Conservation (phyloP, 164 flowering plant genomes). For the Tinospora cordifolia region DNA sequence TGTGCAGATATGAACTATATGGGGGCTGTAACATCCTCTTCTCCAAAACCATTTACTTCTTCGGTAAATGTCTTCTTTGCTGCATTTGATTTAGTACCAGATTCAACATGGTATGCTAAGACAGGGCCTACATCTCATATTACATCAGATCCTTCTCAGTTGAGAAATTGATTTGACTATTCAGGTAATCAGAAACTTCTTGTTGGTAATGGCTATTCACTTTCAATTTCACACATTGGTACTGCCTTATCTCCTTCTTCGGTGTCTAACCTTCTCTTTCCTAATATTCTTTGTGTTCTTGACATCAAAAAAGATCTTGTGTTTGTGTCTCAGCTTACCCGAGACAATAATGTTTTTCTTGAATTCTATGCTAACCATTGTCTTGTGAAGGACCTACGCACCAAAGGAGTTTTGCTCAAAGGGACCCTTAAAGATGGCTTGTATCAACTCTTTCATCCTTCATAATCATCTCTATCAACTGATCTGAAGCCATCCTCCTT, state of each 20-base stretch:
- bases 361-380: background rate
- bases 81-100: background rate
- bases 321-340: background rate
- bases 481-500: too few species aligned
- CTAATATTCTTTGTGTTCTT: background rate
- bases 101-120: background rate
- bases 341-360: background rate
- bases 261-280: background rate
- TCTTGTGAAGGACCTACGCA: background rate
- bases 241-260: background rate
- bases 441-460: too few species aligned
- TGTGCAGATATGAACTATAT: background rate
- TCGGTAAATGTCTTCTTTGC: background rate
- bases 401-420: background rate
- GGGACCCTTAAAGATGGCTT: too few species aligned
- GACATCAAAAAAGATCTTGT: background rate
- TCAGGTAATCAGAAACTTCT: background rate
- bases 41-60: background rate
- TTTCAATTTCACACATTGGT: too few species aligned
- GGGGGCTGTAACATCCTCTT: background rate
- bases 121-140: background rate
- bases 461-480: too few species aligned
- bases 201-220: background rate
- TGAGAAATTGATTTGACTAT: background rate
- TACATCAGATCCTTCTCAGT: background rate